Conservation (phyloP, 768 basidiomycete genomes). For the Hebeloma cylindrosporum region DNA sequence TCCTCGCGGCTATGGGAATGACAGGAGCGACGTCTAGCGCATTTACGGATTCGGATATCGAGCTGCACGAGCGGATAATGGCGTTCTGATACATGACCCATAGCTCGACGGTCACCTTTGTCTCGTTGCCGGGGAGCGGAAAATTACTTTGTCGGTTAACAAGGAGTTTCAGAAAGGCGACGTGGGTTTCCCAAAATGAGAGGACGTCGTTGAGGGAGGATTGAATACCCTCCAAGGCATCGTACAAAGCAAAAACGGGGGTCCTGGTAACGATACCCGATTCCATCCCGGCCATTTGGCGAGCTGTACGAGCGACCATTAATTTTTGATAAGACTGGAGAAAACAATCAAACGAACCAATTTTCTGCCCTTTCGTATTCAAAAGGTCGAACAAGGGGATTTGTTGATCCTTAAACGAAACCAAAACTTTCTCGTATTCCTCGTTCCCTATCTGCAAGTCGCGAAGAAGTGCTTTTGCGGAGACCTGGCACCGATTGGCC, state of each 20-base stretch:
- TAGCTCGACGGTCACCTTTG: conserved; percentile 15
- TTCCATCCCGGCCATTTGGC: neutral
- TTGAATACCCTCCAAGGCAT: conserved; percentile 16
- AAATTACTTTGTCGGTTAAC: conserved; percentile 21
- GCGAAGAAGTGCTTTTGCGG: conserved; percentile 19
- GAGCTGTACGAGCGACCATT: neutral
- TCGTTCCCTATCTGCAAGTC: conserved; percentile 14
- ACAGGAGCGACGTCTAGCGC: conserved; percentile 18
- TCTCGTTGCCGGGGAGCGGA: conserved; percentile 20
- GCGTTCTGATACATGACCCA: conserved; percentile 22
- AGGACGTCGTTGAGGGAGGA: conserved; percentile 18
- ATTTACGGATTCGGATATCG: conserved; percentile 22
- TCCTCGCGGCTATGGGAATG: conserved; percentile 4
- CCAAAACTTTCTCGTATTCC: conserved; percentile 17
- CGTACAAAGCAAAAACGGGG: conserved; percentile 12
- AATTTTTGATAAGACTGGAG: neutral
- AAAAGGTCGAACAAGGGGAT: conserved; percentile 3
- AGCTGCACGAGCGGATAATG: conserved; percentile 21
- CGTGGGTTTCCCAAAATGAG: conserved; percentile 24
- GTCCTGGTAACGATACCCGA: conserved; percentile 5
- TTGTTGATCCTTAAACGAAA: conserved; percentile 12
- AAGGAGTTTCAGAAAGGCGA: conserved; percentile 16
- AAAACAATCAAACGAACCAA: neutral
- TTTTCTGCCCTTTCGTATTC: conserved; percentile 10
- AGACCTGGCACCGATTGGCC: conserved; percentile 18